Conservation (phyloP, 2,329 filamentous ascomycete species). For the Alternaria metachromatica region DNA sequence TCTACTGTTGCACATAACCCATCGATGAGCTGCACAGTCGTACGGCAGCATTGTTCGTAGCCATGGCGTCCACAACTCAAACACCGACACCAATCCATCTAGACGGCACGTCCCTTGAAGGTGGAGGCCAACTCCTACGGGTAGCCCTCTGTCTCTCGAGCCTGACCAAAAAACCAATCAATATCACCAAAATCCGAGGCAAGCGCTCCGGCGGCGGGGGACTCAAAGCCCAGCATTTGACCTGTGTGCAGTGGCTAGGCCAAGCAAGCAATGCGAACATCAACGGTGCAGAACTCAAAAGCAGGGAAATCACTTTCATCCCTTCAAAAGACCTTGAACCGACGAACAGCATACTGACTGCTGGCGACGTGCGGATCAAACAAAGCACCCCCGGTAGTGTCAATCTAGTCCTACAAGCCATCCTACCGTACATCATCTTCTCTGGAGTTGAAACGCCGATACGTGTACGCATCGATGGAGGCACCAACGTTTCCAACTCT, state of each 20-base stretch:
- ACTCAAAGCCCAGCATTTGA: constrained; percentile 64
- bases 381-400: constrained; percentile 58
- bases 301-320: constrained; percentile 51
- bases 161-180: constrained; percentile 58
- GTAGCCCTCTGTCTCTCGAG: constrained; percentile 63
- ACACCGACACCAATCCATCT: constrained; percentile 41
- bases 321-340: background rate
- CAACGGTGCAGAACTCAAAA: constrained; percentile 52
- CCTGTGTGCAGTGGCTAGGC: constrained; percentile 61
- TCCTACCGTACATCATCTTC: constrained; percentile 65
- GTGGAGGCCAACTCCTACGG: constrained; percentile 67
- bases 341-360: background rate
- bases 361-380: constrained; percentile 43
- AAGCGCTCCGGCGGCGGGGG: constrained; percentile 60
- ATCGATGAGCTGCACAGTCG: background rate
- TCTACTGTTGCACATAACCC: background rate
- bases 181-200: constrained; percentile 62
- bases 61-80: constrained; percentile 8
- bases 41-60: background rate
- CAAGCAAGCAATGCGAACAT: constrained; percentile 55
- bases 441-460: constrained; percentile 23
- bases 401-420: constrained; percentile 64
- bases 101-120: constrained; percentile 65
- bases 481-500: constrained; percentile 63
- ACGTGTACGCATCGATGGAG: constrained; percentile 59